phyloP scores from a whole-genome alignment of 164 flowering plant species.

The Macadamia integrifolia region DNA sequence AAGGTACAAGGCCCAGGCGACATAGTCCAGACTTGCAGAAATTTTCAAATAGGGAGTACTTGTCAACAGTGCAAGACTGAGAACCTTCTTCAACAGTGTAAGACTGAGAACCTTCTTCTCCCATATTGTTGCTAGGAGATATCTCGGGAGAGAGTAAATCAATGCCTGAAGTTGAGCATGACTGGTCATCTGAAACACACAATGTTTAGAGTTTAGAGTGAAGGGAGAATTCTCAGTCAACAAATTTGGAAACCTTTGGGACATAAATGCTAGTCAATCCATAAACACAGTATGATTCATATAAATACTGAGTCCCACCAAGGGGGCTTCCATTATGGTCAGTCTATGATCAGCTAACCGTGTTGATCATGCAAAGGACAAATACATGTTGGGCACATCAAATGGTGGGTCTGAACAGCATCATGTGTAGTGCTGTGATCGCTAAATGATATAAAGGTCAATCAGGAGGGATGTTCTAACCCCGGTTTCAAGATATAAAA shows the following conservation, averaged over 20 bases:
- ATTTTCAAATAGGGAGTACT: conserved; percentile 41
- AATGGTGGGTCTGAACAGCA: neutral
- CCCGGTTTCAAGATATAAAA: neutral
- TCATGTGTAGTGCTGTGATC: neutral
- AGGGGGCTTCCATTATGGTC: too few species aligned
- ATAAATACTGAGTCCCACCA: too few species aligned
- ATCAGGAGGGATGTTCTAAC: too few species aligned
- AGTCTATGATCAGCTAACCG: too few species aligned
- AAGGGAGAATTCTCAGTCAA: neutral
- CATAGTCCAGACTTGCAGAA: conserved; percentile 54
- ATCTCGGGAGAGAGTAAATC: conserved; percentile 7
- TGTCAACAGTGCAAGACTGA: conserved; percentile 17
- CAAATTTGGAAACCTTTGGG: too few species aligned
- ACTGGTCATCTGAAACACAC: conserved; percentile 24
- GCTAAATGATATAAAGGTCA: too few species aligned
- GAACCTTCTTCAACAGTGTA: conserved; percentile 13
- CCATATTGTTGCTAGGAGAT: conserved; percentile 7
- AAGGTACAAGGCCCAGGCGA: conserved; percentile 56
- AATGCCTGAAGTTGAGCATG: conserved; percentile 3
- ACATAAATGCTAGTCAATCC: too few species aligned
- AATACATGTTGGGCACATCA: neutral
- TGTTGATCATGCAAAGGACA: too few species aligned
- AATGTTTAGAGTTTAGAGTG: neutral
- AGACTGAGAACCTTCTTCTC: conserved; percentile 11
- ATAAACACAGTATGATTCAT: too few species aligned